These are phyloP conservation scores for Diaporthe capsici DNA, from an alignment of 2,329 filamentous ascomycete genomes.

Conservation along the genomic window DNA sequence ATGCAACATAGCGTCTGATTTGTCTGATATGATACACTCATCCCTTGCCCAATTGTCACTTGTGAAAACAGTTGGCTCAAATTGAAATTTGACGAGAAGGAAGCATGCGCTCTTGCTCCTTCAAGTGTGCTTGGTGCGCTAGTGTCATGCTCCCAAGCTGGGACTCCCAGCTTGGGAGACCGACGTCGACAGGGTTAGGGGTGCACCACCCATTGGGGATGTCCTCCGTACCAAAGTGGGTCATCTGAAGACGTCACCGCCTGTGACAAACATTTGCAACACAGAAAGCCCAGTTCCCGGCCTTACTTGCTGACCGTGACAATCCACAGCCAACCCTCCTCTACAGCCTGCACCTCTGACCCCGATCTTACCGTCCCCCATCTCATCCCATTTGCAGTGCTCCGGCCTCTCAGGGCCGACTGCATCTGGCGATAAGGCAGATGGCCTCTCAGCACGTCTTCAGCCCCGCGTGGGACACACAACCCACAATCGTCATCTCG, in stretches of 20 bases:
- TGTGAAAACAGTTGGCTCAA: background rate
- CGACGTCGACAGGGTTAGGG: constrained; percentile 26
- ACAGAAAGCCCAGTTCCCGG: background rate
- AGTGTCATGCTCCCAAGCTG: background rate
- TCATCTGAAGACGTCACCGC: constrained; percentile 17
- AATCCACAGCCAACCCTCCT: background rate
- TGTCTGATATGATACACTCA: background rate
- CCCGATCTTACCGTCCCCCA: background rate
- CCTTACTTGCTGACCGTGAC: background rate
- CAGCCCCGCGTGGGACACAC: constrained; percentile 14
- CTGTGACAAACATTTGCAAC: background rate
- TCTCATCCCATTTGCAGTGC: background rate
- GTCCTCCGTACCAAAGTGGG: background rate
- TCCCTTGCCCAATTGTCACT: background rate
- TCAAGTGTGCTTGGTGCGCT: background rate
- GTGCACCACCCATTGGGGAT: background rate
- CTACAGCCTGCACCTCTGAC: background rate
- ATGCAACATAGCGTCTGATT: background rate
- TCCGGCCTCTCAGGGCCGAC: constrained; percentile 1
- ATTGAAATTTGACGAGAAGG: background rate
- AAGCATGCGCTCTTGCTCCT: background rate
- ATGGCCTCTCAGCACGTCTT: constrained; percentile 25
- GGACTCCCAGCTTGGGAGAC: too few relatives aligned
- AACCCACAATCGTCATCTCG: background rate
- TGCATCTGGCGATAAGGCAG: constrained; percentile 9